These are phyloP conservation scores for Colletotrichum cordylinicola DNA, from an alignment of 2,329 filamentous ascomycete genomes.

Conservation along the genomic window DNA sequence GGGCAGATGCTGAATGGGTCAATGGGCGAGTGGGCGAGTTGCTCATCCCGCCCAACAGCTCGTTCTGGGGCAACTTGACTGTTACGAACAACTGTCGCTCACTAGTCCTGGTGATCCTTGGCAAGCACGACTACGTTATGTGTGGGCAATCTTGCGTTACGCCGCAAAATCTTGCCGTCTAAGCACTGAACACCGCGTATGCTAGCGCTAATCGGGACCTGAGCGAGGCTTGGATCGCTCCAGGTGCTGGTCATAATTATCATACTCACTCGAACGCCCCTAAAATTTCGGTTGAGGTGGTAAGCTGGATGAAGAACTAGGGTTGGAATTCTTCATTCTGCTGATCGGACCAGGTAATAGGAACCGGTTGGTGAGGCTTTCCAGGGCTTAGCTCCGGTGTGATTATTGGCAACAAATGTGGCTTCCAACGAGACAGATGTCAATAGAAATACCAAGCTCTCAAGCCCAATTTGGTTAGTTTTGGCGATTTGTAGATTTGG, in stretches of 20 bases:
- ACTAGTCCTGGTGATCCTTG: not conserved
- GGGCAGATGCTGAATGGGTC: not conserved
- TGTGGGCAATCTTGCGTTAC: not conserved
- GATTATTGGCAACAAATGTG: not conserved
- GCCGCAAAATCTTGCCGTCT: not conserved
- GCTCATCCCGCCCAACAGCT: not conserved
- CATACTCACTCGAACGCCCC: not conserved
- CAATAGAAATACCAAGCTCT: not conserved
- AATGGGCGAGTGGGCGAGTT: not conserved
- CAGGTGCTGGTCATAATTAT: not conserved
- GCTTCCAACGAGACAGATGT: not conserved
- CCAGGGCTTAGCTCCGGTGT: not conserved
- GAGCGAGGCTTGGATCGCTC: not conserved
- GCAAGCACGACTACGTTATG: not conserved
- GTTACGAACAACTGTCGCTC: not conserved
- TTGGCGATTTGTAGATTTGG: not conserved
- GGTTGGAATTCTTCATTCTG: not conserved
- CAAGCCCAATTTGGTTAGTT: not conserved
- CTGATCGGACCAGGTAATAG: too few species aligned
- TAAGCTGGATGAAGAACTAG: not conserved
- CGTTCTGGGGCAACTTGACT: not conserved
- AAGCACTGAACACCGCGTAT: not conserved
- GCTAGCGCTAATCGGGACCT: not conserved
- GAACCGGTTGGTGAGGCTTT: not conserved
- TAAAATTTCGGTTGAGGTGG: not conserved